Conservation (phyloP, 139 green algal genomes). For the Pleodorina starrii region DNA sequence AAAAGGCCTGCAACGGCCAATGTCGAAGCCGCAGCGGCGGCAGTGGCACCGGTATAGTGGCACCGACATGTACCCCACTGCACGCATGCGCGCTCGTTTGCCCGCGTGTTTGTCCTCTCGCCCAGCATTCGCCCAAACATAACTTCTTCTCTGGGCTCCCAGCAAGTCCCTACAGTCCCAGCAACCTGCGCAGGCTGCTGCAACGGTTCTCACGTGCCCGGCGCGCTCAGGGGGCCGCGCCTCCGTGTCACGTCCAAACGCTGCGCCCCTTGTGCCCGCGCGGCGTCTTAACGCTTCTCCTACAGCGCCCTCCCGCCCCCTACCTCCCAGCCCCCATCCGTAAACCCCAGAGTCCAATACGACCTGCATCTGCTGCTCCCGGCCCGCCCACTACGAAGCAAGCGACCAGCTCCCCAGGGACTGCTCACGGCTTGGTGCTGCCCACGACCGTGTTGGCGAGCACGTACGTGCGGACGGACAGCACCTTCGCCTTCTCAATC, state of each 20-base stretch:
- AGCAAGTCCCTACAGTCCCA: neutral
- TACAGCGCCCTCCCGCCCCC: no score
- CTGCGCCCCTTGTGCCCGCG: no score
- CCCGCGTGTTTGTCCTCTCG: neutral
- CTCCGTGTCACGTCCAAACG: no score
- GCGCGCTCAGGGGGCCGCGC: no score
- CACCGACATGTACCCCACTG: neutral
- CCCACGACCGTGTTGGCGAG: constrained; percentile 92
- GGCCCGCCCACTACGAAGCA: no score
- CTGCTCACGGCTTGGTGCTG: constrained; percentile 47
- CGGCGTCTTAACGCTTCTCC: no score
- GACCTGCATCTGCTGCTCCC: no score
- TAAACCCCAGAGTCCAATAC: no score
- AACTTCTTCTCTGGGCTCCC: neutral
- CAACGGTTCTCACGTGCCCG: neutral
- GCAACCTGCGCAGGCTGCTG: neutral
- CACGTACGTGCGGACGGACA: constrained; percentile 90
- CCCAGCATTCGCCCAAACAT: neutral
- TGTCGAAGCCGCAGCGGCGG: neutral
- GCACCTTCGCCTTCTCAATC: constrained; percentile 91
- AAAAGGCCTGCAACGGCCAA: neutral
- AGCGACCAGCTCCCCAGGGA: no score
- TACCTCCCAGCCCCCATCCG: no score
- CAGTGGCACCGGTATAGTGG: no score
- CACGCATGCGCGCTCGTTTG: neutral